Evolutionary conservation across 1,284 basidiomycete genomes (phyloP).

Genomic region (Neolentinus lepideus): DNA sequence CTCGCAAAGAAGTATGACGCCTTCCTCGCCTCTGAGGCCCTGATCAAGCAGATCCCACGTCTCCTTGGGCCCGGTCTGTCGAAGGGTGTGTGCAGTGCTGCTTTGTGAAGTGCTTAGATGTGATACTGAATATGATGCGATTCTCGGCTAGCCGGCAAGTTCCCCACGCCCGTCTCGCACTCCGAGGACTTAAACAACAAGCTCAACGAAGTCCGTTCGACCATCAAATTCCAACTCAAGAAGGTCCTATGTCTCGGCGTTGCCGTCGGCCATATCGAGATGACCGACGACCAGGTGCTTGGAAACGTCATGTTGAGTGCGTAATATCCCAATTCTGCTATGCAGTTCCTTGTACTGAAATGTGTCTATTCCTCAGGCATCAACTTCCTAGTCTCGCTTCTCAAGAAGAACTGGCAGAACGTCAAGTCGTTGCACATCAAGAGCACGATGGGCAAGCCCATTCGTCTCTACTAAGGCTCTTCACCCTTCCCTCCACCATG

Average conservation of each 20-base stretch:
- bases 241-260: constrained; percentile 99
- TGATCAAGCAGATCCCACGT: constrained; percentile 99
- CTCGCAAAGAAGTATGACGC: constrained; percentile 99
- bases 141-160: constrained; percentile 99
- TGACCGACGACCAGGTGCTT: constrained; percentile 97
- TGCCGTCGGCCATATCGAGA: constrained; percentile 95
- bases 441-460: constrained; percentile 97
- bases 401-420: constrained; percentile 99
- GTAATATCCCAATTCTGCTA: constrained; percentile 25
- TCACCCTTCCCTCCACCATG: constrained; percentile 5
- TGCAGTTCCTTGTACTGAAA: constrained; percentile 1
- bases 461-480: constrained; percentile 78
- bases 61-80: constrained; percentile 98
- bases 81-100: constrained; percentile 56
- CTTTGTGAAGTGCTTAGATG: constrained; percentile 1
- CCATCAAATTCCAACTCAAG: constrained; percentile 99
- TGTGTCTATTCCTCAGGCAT: constrained; percentile 53
- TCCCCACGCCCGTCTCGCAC: constrained; percentile 96
- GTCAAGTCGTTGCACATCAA: constrained; percentile 99
- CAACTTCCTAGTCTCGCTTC: constrained; percentile 99
- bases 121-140: no score
- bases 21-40: constrained; percentile 95
- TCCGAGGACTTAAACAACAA: constrained; percentile 90
- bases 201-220: constrained; percentile 93
- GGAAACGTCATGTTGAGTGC: constrained; percentile 94